Evolutionary conservation across 805 yeast species (phyloP).

Genomic region (Tetrapisispora pingtungensis): DNA sequence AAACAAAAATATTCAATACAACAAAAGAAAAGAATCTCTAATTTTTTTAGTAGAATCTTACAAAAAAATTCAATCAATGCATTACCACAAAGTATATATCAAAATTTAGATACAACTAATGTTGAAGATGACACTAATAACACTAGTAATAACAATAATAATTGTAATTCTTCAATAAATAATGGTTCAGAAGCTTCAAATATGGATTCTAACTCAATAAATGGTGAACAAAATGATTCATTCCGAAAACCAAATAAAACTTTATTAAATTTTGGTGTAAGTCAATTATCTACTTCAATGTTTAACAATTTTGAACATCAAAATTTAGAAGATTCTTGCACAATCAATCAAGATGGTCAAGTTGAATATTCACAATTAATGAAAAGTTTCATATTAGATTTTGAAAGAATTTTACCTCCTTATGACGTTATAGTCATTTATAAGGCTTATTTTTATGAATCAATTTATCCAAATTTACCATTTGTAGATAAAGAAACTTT

Average conservation of each 20-base stretch:
- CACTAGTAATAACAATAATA: too few species aligned
- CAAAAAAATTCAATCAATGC: slow-evolving; percentile 8
- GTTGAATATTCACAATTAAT: slow-evolving; percentile 22
- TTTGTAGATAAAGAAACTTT: slow-evolving; percentile 21
- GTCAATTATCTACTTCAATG: slow-evolving; percentile 1
- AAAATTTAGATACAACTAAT: too few species aligned
- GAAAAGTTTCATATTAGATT: slow-evolving; percentile 12
- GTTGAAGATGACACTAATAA: neutral
- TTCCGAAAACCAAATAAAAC: neutral
- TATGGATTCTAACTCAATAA: too few species aligned
- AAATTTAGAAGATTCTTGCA: slow-evolving; percentile 23
- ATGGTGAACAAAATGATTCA: neutral
- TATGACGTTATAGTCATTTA: slow-evolving; percentile 15
- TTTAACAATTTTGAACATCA: slow-evolving; percentile 10
- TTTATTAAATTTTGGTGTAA: neutral
- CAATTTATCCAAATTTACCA: slow-evolving; percentile 22
- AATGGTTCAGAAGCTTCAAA: too few species aligned
- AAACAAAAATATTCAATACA: slow-evolving; percentile 16
- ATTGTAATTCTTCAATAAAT: neutral
- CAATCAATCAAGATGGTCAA: slow-evolving; percentile 6
- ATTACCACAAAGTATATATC: neutral
- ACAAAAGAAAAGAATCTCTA: slow-evolving; percentile 17
- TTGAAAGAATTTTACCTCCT: slow-evolving; percentile 23
- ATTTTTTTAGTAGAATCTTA: slow-evolving; percentile 22
- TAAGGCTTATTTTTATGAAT: slow-evolving; percentile 21